Evolutionary conservation across 75 land plant genomes (phyloP), one percentile per base, ranked within the genome.

Genomic region (Pinus tabuliformis): DNA sequence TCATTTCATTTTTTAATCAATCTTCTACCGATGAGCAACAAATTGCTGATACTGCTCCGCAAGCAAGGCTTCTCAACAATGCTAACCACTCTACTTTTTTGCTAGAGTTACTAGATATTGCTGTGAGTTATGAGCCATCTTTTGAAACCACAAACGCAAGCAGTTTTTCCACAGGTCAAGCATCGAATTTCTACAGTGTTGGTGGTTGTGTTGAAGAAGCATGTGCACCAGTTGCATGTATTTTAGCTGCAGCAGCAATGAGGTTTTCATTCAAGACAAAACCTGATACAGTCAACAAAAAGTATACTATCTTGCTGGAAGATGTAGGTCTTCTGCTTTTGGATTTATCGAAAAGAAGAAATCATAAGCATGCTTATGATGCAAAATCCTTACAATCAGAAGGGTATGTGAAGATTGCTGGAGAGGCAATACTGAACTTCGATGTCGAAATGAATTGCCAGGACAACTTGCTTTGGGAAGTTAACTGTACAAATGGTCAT

Each of bases 401-500:
- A 56, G 94, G 96, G 11, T 97, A 91, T 91, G 89, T 91, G 26
- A 98, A 92, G 86, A 91, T 97, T 79, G 98, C 94, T 58, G 81
- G 75, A 63, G 95, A 84, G 80, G 83, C 96, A 70, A 78, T 88
- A 21, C 58, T 95, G 83, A 89, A 87, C 76, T 91, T 82, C n/a
- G 66, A 84, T 57, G 62, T 97, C 54, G 84, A 83, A 76, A 86
- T 84, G 54, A 86, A 87, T 72, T 78, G 83, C 68, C 73, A 81
- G 37, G 86, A 83, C 58, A 82, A 81, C 20, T 80, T 76, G 33
- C 77, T 66, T 17, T 97, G 98, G 98, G 91, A 95, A 78, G 59
- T 97, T 45, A 89, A 85, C 24, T 92, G 91, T 78, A 81, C 86
- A 21, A 86, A 91, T 56, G 85, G 85, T 73, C 90, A 91, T 72